Percentiles rank a stretch among this genome's conserved stretches.
Evolutionary conservation across 78 protist species (phyloP).

Genomic region (Dictyostelium intermedium): DNA sequence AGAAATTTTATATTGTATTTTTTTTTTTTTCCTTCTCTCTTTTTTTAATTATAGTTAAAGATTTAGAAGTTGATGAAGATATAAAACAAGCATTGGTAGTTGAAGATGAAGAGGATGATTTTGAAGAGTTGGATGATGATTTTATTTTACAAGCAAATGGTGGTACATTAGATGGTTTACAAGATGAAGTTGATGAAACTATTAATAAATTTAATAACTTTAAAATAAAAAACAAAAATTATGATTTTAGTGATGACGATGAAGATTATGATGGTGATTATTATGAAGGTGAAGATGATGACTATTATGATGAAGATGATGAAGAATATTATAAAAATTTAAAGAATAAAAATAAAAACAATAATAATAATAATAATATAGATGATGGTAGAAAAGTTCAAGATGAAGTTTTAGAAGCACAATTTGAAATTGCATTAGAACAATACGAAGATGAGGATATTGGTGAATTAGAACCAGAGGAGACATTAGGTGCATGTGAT

Average conservation of each 20-base stretch:
- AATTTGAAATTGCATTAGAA: constrained; percentile 30
- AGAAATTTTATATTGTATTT: background rate
- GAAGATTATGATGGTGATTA: background rate
- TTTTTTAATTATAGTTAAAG: constrained; percentile 19
- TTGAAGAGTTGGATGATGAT: constrained; percentile 71
- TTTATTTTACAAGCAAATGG: constrained; percentile 76
- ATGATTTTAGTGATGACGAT: background rate
- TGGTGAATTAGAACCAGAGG: constrained; percentile 57
- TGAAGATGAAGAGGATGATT: constrained; percentile 45
- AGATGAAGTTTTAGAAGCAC: constrained; percentile 29
- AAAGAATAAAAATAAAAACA: background rate
- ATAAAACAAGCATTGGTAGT: constrained; percentile 27
- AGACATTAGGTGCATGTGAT: constrained; percentile 12
- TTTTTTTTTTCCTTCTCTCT: no score
- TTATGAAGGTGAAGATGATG: constrained; percentile 3
- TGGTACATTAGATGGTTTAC: constrained; percentile 61
- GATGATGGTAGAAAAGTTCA: background rate
- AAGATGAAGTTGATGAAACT: constrained; percentile 28
- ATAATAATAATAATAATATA: background rate
- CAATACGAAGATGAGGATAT: constrained; percentile 62
- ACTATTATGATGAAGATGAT: background rate
- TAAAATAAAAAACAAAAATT: constrained; percentile 17
- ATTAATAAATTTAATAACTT: constrained; percentile 1
- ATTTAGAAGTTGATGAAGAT: constrained; percentile 47
- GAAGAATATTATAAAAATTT: background rate